Conservation (phyloP, 2,329 filamentous ascomycete species). For the Byssothecium circinans region DNA sequence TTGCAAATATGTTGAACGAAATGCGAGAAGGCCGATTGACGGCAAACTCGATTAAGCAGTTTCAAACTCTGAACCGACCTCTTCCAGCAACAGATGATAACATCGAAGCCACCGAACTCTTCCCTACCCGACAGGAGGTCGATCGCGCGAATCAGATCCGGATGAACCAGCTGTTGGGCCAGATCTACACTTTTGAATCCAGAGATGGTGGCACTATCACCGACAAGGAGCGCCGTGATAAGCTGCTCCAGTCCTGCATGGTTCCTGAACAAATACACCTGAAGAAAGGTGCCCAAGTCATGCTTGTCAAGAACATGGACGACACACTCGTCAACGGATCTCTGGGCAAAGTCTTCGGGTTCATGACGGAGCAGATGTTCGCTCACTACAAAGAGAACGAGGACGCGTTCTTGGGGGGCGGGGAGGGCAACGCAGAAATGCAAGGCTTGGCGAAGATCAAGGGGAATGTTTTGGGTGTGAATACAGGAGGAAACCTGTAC, state of each 20-base stretch:
- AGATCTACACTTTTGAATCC: constrained; percentile 69
- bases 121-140: constrained; percentile 87
- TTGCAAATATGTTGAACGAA: constrained; percentile 95
- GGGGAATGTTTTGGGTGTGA: constrained; percentile 52
- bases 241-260: constrained; percentile 86
- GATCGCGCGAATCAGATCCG: constrained; percentile 79
- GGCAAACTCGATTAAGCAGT: constrained; percentile 73
- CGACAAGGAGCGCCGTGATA: constrained; percentile 71
- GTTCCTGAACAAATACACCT: constrained; percentile 77
- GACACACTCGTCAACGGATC: constrained; percentile 93
- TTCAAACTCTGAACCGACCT: constrained; percentile 71
- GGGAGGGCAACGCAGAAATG: constrained; percentile 45
- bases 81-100: constrained; percentile 67
- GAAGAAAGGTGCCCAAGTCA: constrained; percentile 93
- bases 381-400: constrained; percentile 61
- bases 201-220: constrained; percentile 69
- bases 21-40: constrained; percentile 88
- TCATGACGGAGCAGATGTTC: constrained; percentile 71
- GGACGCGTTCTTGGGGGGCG: constrained; percentile 55
- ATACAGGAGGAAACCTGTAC: constrained; percentile 59
- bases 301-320: constrained; percentile 99
- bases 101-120: constrained; percentile 85
- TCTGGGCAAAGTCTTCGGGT: constrained; percentile 79
- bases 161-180: constrained; percentile 71
- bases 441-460: constrained; percentile 18